These are phyloP conservation scores for Pontederia crassipes DNA, from an alignment of 176 grass and related monocot species.

Conservation along the genomic window DNA sequence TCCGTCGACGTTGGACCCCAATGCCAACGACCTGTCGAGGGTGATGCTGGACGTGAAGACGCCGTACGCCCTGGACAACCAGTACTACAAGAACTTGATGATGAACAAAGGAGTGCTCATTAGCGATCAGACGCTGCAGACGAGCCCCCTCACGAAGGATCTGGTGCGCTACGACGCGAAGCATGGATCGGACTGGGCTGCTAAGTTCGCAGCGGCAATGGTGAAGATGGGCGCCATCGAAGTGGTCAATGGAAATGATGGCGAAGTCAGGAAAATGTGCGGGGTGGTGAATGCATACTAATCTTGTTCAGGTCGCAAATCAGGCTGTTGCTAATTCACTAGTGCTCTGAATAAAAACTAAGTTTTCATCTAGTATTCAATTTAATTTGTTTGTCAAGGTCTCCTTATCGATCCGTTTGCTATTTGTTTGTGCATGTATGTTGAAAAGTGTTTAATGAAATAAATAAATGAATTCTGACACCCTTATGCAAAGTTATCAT, in stretches of 20 bases:
- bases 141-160: background rate
- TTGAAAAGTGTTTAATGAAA: too few relatives aligned
- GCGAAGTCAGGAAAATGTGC: constrained; percentile 35
- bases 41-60: constrained; percentile 12
- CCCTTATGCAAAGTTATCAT: too few relatives aligned
- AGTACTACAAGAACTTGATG: constrained; percentile 46
- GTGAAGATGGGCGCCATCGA: constrained; percentile 3
- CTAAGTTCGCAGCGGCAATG: constrained; percentile 11
- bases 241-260: constrained; percentile 29
- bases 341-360: too few relatives aligned
- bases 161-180: constrained; percentile 19
- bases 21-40: too few relatives aligned
- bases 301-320: too few relatives aligned
- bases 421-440: too few relatives aligned
- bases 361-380: too few relatives aligned
- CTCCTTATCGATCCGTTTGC: too few relatives aligned
- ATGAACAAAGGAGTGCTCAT: constrained; percentile 13
- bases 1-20: too few relatives aligned
- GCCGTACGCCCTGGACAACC: constrained; percentile 25
- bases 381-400: too few relatives aligned
- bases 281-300: constrained; percentile 15
- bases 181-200: background rate
- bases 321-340: too few relatives aligned
- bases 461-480: too few relatives aligned
- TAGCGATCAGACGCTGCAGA: constrained; percentile 25